Evolutionary conservation across 2,329 filamentous ascomycete genomes (phyloP).

Genomic region (Microdochium nivale): DNA sequence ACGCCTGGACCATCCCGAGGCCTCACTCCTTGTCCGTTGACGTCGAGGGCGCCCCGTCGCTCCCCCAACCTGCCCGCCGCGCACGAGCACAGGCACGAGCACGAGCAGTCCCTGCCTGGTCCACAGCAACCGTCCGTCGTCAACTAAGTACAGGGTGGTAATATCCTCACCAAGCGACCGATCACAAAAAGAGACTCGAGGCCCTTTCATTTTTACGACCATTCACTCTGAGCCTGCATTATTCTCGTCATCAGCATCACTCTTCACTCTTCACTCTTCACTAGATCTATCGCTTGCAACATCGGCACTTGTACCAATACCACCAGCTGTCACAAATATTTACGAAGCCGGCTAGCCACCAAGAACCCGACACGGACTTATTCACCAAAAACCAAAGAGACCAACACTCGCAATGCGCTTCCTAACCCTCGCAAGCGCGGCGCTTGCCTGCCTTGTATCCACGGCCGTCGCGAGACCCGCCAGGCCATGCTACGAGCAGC

Average conservation of each 20-base stretch:
- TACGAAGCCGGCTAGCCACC: neutral
- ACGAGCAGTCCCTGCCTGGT: neutral
- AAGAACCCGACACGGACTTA: neutral
- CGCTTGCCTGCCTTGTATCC: neutral
- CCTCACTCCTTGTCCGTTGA: neutral
- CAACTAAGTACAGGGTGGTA: neutral
- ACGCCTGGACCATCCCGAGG: neutral
- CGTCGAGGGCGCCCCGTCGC: neutral
- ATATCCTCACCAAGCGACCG: neutral
- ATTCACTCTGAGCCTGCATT: too few species aligned
- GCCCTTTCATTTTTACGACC: too few species aligned
- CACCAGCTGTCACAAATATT: neutral
- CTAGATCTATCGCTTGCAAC: neutral
- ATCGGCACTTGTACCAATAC: neutral
- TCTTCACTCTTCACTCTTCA: too few species aligned
- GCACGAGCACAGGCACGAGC: neutral
- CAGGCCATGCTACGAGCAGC: slow-evolving; percentile 6
- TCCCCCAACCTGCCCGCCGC: neutral
- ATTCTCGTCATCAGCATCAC: too few species aligned
- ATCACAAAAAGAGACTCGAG: neutral
- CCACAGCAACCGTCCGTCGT: neutral
- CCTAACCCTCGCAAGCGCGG: neutral
- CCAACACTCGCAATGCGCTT: neutral
- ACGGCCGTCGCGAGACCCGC: neutral
- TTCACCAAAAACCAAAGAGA: neutral